These are phyloP conservation scores for Penicillium psychrofluorescens DNA, from an alignment of 495 filamentous ascomycete genomes.

Conservation along the genomic window DNA sequence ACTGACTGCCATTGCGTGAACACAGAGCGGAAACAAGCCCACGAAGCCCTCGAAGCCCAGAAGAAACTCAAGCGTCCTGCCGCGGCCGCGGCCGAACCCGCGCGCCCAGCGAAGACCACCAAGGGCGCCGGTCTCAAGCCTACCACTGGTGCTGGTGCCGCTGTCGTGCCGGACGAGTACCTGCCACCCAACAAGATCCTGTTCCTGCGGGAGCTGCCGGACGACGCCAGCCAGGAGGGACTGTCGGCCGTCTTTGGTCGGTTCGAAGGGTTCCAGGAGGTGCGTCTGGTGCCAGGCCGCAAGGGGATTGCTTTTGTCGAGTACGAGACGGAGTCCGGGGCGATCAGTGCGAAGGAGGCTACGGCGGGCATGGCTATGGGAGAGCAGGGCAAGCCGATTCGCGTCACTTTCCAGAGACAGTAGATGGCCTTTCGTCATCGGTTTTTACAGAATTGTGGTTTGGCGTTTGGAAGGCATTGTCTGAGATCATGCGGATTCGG, in stretches of 20 bases:
- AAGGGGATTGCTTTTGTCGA: slow-evolving; percentile 94
- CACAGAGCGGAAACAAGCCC: slow-evolving; percentile 84
- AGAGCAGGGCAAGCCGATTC: slow-evolving; percentile 57
- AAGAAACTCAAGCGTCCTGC: slow-evolving; percentile 75
- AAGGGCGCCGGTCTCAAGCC: slow-evolving; percentile 79
- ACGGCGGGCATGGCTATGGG: slow-evolving; percentile 85
- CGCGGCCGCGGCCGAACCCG: slow-evolving; percentile 37
- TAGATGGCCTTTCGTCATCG: slow-evolving; percentile 24
- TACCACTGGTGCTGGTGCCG: slow-evolving; percentile 56
- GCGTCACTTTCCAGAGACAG: slow-evolving; percentile 91
- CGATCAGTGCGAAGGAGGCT: slow-evolving; percentile 92
- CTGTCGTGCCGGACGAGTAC: slow-evolving; percentile 92
- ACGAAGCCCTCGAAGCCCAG: slow-evolving; percentile 72
- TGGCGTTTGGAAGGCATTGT: slow-evolving; percentile 30
- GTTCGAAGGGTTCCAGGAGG: slow-evolving; percentile 93
- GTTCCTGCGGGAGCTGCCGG: slow-evolving; percentile 90
- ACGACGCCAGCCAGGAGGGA: slow-evolving; percentile 72
- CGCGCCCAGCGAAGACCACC: slow-evolving; percentile 63
- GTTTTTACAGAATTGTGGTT: slow-evolving; percentile 1
- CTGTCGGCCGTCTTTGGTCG: slow-evolving; percentile 76
- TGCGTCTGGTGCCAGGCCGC: slow-evolving; percentile 78
- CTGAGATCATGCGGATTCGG: slow-evolving; percentile 1
- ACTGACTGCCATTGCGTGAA: too few relatives aligned
- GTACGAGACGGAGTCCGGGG: slow-evolving; percentile 82
- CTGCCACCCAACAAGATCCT: slow-evolving; percentile 95